These are phyloP conservation scores for Aurinia saxatilis DNA, from an alignment of 345 rosid genomes.

Conservation along the genomic window DNA sequence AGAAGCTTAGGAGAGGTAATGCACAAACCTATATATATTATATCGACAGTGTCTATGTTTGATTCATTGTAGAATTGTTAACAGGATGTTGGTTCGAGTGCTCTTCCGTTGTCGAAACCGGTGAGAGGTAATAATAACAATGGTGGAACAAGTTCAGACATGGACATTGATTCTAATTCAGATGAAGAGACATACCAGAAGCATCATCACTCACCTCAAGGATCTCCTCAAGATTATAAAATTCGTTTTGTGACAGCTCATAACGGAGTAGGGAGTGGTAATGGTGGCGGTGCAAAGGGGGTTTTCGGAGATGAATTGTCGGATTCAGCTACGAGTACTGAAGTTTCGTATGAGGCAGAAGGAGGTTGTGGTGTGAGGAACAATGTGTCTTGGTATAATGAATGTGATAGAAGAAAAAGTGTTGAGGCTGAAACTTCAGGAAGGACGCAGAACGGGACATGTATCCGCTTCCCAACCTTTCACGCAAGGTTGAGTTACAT, in stretches of 20 bases:
- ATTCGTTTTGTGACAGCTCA: constrained; percentile 23
- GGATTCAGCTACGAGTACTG: constrained; percentile 60
- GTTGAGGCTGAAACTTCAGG: constrained; percentile 37
- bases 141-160: constrained; percentile 55
- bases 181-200: constrained; percentile 48
- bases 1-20: constrained; percentile 27
- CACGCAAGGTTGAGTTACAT: constrained; percentile 69
- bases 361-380: constrained; percentile 32
- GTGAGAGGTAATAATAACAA: constrained; percentile 29
- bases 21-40: neutral
- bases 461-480: constrained; percentile 62
- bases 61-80: too few relatives aligned
- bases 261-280: constrained; percentile 26
- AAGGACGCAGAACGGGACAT: constrained; percentile 29
- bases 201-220: constrained; percentile 36
- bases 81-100: constrained; percentile 32
- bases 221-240: constrained; percentile 51
- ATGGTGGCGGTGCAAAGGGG: too few relatives aligned
- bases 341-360: constrained; percentile 43
- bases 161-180: constrained; percentile 51
- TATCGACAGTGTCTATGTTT: too few relatives aligned
- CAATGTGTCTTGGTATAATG: too few relatives aligned
- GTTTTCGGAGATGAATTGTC: constrained; percentile 38
- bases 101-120: constrained; percentile 33
- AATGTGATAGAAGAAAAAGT: too few relatives aligned